Evolutionary conservation across 352 stramenopile genomes (phyloP), one percentile per base, ranked within the genome.

Genomic region (Phytophthora cryptogea): DNA sequence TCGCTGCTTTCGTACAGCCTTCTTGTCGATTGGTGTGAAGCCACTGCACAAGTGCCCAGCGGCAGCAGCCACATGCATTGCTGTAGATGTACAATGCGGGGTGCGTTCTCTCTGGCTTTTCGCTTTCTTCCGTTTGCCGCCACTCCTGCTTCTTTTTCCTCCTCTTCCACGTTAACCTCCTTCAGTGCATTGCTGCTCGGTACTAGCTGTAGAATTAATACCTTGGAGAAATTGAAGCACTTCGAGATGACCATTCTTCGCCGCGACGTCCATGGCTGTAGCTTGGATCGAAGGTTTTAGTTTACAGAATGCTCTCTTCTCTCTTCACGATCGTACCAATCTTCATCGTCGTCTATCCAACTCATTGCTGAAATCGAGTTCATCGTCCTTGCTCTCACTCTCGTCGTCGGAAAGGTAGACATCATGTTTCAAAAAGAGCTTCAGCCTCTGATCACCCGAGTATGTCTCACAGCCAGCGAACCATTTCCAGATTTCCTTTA

Each of bases 11-110:
- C 40, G 46, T 53, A 13, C 31, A 53, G n/a, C 30, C 40, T 5
- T 43, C 33, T 14, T 0, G n/a, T 9, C 40, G 40, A 28, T 59
- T 30, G 13, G 45, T 39, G 32, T 63, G 54, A 5, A 55, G 28
- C 45, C 54, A 51, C 9, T 46, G 35, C 5, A 57, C 37, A 63
- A 39, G 35, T 53, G 44, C 11, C 44, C 54, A 23, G 26, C n/a
- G 10, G 26, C 44, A 2, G 35, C 43, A 27, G 54, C 43, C 16
- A 14, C 17, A 39, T 33, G 30, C 43, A 61, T 54, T 9, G 54
- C 54, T 39, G 36, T 13, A 8, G 4, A 7, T 13, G 54, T 62
- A 23, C 54, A 49, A 30, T 23, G 20, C 20, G 20, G 20, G 20
- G 20, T 23, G 20, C 20, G 20, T 23, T 23, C 20, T 23, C 20